Base-by-base conservation (phyloP, 1,139 yeast genomes). In the Pichiaceae sp. region DNA sequence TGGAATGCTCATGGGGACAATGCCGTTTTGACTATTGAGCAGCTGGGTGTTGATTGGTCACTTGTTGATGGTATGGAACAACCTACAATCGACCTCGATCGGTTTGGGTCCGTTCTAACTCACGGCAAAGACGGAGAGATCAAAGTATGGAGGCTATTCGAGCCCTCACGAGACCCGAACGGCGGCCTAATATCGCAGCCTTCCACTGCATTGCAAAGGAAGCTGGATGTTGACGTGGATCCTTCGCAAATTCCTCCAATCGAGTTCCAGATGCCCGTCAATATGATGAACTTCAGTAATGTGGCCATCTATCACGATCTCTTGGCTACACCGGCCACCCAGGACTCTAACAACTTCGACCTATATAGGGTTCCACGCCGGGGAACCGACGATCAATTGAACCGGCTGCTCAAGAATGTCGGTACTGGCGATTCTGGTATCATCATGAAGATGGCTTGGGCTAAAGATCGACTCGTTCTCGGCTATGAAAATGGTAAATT, bases 401-500 rank as follows among this genome's bases (percentile, higher is more conserved):
- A 40, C 27, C 45, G 68, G 35, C 20, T 56, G 1, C 39, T 48
- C 24, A 56, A 59, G 26, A 41, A 37, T 42, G 38, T 33, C 12
- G 39, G 12, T 17, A 14, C 17, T 25, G 43, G 48, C 14, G 42
- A 45, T 26, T 64, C 66, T 40, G 83, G 84, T 1, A 72, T 75
- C 9, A 64, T 76, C 31, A 77, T 77, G 84, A 66, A 58, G 40
- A 42, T 61, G 1, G 27, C 21, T 3, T 64, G 68, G 56, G 45
- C 65, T 28, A 43, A 48, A n/a, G 32, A 42, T n/a, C 18, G 36
- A 0, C 52, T 75, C 19, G 59, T 57, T 29, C 52, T 74, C 11
- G 84, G 81, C 0, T 76, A 63, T 51, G 84, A 77, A 49, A 73
- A 78, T 8, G 83, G 84, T 0, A 70, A 68, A 43, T 54, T 75